Conservation (phyloP, 192 early-diverging fungal genomes). For the Rhizophagus sp. region DNA sequence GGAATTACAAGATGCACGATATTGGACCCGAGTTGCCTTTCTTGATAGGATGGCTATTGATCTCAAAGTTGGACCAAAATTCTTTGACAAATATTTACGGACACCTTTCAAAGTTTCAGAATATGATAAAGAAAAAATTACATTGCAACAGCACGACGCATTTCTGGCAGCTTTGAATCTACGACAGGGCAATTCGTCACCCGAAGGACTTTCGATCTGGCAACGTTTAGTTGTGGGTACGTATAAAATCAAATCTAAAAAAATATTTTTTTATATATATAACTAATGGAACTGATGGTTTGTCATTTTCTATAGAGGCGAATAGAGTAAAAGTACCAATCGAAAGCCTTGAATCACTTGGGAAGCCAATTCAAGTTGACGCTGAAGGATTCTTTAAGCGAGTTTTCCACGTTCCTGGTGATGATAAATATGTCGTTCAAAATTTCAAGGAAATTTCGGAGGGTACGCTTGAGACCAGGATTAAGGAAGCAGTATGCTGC, state of each 20-base stretch:
- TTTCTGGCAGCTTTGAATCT: conserved; percentile 36
- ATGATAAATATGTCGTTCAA: conserved; percentile 51
- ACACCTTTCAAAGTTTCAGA: conserved; percentile 34
- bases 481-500: conserved; percentile 57
- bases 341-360: conserved; percentile 33
- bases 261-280: no score
- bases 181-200: not conserved
- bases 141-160: conserved; percentile 23
- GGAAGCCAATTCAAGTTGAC: conserved; percentile 38
- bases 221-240: not conserved
- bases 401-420: conserved; percentile 53
- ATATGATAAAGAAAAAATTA: conserved; percentile 31
- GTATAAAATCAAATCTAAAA: not conserved
- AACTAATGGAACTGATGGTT: not conserved
- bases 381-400: conserved; percentile 62
- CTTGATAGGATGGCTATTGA: conserved; percentile 32
- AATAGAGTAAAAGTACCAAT: conserved; percentile 38
- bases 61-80: conserved; percentile 35
- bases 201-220: not conserved
- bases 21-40: conserved; percentile 40
- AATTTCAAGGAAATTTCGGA: conserved; percentile 59
- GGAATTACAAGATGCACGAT: conserved; percentile 38
- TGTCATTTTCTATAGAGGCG: conserved; percentile 24
- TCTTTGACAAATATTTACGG: conserved; percentile 40
- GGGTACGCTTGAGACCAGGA: conserved; percentile 52